Conservation (phyloP, 805 yeast species). For the Candida khao-thaluensis region DNA sequence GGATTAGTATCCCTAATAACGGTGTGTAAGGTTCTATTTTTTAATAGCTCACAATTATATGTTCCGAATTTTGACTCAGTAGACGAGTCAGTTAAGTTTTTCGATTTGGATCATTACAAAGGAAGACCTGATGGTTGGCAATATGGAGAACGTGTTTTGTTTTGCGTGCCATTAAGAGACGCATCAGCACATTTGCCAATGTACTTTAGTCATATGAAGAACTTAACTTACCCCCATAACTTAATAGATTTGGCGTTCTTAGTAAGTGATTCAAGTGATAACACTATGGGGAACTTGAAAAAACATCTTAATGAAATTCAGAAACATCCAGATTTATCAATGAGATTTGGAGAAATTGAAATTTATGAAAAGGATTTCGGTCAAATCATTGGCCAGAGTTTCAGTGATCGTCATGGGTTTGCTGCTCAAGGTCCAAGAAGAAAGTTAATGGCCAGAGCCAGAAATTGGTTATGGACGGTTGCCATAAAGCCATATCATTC, state of each 20-base stretch:
- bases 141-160: slow-evolving; percentile 70
- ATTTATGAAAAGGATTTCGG: slow-evolving; percentile 90
- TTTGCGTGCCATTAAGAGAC: slow-evolving; percentile 88
- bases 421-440: slow-evolving; percentile 95
- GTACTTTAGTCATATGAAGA: slow-evolving; percentile 79
- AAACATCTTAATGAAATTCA: slow-evolving; percentile 62
- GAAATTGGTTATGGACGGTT: slow-evolving; percentile 89
- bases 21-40: slow-evolving; percentile 17
- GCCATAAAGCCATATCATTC: slow-evolving; percentile 90
- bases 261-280: slow-evolving; percentile 87
- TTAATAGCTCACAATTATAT: slow-evolving; percentile 19
- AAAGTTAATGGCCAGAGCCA: slow-evolving; percentile 91
- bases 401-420: slow-evolving; percentile 91
- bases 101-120: slow-evolving; percentile 65
- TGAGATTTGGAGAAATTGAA: slow-evolving; percentile 80
- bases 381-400: slow-evolving; percentile 88
- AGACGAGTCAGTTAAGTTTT: slow-evolving; percentile 54
- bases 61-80: slow-evolving; percentile 29
- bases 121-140: slow-evolving; percentile 81
- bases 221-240: slow-evolving; percentile 83
- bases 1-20: slow-evolving; percentile 13
- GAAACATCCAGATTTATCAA: slow-evolving; percentile 54
- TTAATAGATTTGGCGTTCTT: slow-evolving; percentile 79
- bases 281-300: slow-evolving; percentile 71
- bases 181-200: slow-evolving; percentile 87